Conservation (phyloP, 345 rosid species). For the Hibiscus mutabilis region DNA sequence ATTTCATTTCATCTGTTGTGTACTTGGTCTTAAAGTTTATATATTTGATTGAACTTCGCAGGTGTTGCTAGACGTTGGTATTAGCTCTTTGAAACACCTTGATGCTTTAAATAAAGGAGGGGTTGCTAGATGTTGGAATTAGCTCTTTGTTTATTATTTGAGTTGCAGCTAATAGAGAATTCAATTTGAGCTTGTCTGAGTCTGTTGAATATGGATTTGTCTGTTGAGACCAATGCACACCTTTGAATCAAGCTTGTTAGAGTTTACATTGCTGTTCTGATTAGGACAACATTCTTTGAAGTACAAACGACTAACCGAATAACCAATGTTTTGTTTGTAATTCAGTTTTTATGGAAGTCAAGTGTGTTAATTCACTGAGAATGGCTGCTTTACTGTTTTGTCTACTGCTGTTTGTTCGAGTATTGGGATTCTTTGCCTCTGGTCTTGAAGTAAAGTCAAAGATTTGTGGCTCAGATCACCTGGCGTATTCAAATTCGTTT, state of each 20-base stretch:
- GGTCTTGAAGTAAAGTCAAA: slow-evolving; percentile 32
- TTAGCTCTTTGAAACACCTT: background rate
- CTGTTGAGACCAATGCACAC: background rate
- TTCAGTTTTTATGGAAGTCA: slow-evolving; percentile 11
- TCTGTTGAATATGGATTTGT: background rate
- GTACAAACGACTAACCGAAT: background rate
- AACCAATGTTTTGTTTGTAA: slow-evolving; percentile 14
- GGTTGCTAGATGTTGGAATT: background rate
- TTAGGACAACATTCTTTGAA: background rate
- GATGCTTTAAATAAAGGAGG: background rate
- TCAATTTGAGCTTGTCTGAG: background rate
- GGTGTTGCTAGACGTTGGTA: background rate
- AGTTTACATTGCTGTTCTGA: background rate
- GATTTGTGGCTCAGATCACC: slow-evolving; percentile 45
- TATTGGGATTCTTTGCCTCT: slow-evolving; percentile 31
- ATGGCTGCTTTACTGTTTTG: slow-evolving; percentile 29
- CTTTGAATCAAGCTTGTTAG: background rate
- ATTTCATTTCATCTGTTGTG: slow-evolving; percentile 7
- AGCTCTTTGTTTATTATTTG: background rate
- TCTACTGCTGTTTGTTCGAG: slow-evolving; percentile 36
- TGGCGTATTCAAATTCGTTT: slow-evolving; percentile 34
- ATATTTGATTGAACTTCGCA: slow-evolving; percentile 1
- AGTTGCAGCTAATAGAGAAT: background rate
- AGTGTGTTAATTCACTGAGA: slow-evolving; percentile 16
- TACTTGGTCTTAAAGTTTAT: background rate